Percentiles rank a stretch among this genome's conserved stretches.
These are phyloP conservation scores for Penicillium goetzii DNA, from an alignment of 495 filamentous ascomycete genomes.

Conservation along the genomic window DNA sequence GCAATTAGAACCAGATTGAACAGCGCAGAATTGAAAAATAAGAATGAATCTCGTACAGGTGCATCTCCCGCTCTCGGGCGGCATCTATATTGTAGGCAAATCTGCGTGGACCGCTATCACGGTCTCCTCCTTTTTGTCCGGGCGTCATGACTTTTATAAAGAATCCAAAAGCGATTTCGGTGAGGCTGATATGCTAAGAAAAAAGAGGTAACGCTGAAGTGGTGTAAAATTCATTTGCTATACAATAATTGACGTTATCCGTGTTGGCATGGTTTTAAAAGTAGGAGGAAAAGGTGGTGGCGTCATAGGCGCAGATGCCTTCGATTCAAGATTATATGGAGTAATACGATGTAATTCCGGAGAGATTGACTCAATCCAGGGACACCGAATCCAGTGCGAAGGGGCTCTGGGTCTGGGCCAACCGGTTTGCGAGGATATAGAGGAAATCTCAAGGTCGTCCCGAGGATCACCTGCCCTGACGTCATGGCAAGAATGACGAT, in stretches of 20 bases:
- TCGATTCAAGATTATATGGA: neutral
- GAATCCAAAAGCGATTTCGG: neutral
- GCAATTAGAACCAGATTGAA: neutral
- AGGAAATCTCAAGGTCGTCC: neutral
- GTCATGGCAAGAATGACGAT: conserved; percentile 1
- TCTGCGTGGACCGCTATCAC: conserved; percentile 15
- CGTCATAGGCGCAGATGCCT: conserved; percentile 7
- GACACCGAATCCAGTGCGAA: neutral
- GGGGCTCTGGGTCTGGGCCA: neutral
- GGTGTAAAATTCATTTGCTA: neutral
- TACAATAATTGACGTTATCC: neutral
- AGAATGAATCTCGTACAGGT: conserved; percentile 12
- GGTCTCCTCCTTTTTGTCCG: conserved; percentile 4
- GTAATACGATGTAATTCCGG: neutral
- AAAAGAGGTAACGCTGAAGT: neutral
- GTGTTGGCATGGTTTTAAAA: neutral
- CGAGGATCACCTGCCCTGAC: neutral
- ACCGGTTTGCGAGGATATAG: conserved; percentile 8
- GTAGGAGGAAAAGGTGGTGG: neutral
- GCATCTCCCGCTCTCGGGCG: conserved; percentile 27
- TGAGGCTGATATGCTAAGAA: neutral
- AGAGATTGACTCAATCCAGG: neutral
- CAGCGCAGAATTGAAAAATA: neutral
- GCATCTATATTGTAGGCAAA: conserved; percentile 28
- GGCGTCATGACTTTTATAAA: neutral